Base-by-base conservation (phyloP, 148 eudicot species). In the Bassia scoparia region DNA sequence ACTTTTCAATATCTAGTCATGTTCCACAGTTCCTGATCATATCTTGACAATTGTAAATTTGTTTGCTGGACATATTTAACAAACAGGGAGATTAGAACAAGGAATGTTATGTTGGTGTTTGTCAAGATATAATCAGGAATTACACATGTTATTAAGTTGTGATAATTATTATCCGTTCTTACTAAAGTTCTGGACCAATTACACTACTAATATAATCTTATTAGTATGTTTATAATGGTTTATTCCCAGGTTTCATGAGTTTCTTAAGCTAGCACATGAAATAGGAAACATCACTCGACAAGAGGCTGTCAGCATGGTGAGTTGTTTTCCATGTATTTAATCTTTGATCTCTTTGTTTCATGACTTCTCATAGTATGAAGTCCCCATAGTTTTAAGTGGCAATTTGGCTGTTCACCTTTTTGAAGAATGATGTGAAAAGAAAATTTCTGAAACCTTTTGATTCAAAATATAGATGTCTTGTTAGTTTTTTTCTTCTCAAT, bases 221-320 rank as follows among this genome's bases (percentile, higher is more conserved):
- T 49, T 59, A 16, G 18, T 34, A 66, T 54, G 12, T 30, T 54
- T 69, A 43, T 61, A 41, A 34, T 71, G 58, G 16, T 75, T 35
- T 55, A 21, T 65, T 80, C 79, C 71, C 84, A 95, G 99, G 94
- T 95, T 95, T 79, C 99, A 95, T 77, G 96, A 88, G 85, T 95
- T 95, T 81, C 83, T 95, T 69, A 95, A 95, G 89, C 90, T 82
- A 75, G 96, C 92, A 70, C 87, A 95, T 85, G 99, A 95, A 81
- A 89, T 92, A 78, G 99, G 99, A 79, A 95, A 91, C 81, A 87
- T 95, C 73, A 95, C 99, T 24, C 89, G 99, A 64, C 99, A 95
- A 82, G 99, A 95, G 82, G 94, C 99, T 83, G 97, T 95, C 59
- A 95, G 99, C 89, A 95, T 95, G 97, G 99, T 91, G 66, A 33